phyloP scores from a whole-genome alignment of 1,139 yeast genomes.

The Casaregolazyma lundiana region DNA sequence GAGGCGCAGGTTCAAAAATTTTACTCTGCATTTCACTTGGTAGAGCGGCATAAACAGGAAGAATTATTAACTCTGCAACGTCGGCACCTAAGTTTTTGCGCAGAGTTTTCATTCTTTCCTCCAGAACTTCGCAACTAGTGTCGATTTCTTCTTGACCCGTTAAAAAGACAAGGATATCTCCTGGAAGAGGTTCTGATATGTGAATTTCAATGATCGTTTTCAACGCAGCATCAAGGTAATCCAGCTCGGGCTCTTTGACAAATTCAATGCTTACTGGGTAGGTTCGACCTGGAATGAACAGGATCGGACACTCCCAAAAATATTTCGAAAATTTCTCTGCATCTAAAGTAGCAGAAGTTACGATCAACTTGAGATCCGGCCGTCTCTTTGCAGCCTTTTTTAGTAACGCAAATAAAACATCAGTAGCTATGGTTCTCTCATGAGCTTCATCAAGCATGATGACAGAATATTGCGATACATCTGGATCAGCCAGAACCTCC shows the following conservation, averaged over 20 bases:
- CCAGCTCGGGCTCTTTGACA: conserved; percentile 76
- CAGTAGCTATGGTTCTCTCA: conserved; percentile 92
- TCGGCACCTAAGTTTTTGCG: conserved; percentile 39
- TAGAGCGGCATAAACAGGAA: conserved; percentile 83
- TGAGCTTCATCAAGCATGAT: conserved; percentile 95
- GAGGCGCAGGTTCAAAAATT: conserved; percentile 72
- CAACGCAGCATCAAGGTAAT: conserved; percentile 75
- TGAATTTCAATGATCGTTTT: conserved; percentile 83
- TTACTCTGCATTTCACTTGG: conserved; percentile 70
- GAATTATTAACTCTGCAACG: conserved; percentile 61
- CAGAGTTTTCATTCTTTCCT: conserved; percentile 60
- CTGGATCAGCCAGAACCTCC: conserved; percentile 75
- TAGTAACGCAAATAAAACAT: conserved; percentile 79
- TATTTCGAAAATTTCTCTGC: conserved; percentile 75
- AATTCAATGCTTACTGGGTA: conserved; percentile 81
- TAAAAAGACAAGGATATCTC: conserved; percentile 79
- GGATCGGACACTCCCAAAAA: conserved; percentile 73
- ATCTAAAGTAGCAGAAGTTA: conserved; percentile 92
- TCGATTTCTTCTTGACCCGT: conserved; percentile 95
- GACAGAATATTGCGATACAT: conserved; percentile 68
- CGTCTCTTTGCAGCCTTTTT: conserved; percentile 65
- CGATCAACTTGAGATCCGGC: conserved; percentile 72
- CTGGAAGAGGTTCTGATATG: conserved; percentile 59
- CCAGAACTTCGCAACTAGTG: conserved; percentile 73
- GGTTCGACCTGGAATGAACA: conserved; percentile 83